Evolutionary conservation across 2,329 filamentous ascomycete species (phyloP).

Genomic region (Colletotrichum sp.): DNA sequence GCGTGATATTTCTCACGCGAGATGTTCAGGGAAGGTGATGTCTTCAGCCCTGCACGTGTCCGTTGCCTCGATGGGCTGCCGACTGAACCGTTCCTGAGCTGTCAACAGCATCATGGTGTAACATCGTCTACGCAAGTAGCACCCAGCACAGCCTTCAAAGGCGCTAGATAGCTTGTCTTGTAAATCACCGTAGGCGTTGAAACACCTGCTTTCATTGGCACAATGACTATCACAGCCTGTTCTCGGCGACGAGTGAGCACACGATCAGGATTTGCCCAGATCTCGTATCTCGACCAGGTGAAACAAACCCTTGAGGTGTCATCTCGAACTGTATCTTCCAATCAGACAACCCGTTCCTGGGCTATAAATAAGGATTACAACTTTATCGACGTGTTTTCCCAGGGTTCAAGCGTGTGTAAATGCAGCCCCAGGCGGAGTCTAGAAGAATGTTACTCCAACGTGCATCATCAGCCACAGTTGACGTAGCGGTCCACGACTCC

Average conservation of each 20-base stretch:
- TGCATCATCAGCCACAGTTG: slow-evolving; percentile 15
- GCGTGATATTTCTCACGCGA: neutral
- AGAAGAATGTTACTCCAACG: neutral
- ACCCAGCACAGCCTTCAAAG: neutral
- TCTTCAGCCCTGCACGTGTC: neutral
- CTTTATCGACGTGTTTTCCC: neutral
- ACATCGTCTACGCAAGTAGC: neutral
- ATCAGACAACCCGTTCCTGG: neutral
- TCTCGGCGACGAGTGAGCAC: neutral
- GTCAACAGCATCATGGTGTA: neutral
- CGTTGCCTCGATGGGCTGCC: neutral
- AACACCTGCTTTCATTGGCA: neutral
- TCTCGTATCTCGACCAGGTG: neutral
- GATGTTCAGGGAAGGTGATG: neutral
- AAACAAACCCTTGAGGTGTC: neutral
- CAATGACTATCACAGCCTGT: neutral
- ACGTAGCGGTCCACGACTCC: slow-evolving; percentile 9
- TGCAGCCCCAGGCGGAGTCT: neutral
- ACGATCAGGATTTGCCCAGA: neutral
- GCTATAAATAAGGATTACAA: slow-evolving; percentile 8
- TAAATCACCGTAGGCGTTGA: too few species aligned
- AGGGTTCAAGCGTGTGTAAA: neutral
- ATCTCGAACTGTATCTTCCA: neutral
- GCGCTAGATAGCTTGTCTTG: neutral
- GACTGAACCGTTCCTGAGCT: neutral